Conservation (phyloP, 352 stramenopile genomes). For the Phytophthora macrochlamydospora region DNA sequence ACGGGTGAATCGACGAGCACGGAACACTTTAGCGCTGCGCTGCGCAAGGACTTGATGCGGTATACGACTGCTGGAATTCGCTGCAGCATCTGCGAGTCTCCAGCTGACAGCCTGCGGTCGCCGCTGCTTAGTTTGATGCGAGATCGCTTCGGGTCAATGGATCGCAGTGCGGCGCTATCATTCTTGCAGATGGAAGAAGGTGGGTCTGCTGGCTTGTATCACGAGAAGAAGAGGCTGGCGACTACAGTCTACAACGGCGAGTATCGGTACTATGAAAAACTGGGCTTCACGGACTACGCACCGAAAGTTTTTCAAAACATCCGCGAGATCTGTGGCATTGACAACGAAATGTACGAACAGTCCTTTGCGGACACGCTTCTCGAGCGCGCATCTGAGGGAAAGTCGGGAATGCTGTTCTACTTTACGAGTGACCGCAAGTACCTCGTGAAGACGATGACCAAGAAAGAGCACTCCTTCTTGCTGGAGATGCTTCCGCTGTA, state of each 20-base stretch:
- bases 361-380: slow-evolving; percentile 86
- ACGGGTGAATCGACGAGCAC: slow-evolving; percentile 45
- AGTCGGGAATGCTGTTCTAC: slow-evolving; percentile 90
- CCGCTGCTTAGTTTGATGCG: slow-evolving; percentile 44
- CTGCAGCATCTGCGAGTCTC: slow-evolving; percentile 73
- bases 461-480: slow-evolving; percentile 86
- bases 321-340: slow-evolving; percentile 75
- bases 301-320: slow-evolving; percentile 87
- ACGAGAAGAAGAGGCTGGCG: slow-evolving; percentile 82
- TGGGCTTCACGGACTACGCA: slow-evolving; percentile 88
- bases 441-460: slow-evolving; percentile 90
- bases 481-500: slow-evolving; percentile 82
- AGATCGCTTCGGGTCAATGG: slow-evolving; percentile 41
- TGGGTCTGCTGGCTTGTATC: slow-evolving; percentile 62
- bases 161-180: slow-evolving; percentile 50
- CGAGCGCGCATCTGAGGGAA: slow-evolving; percentile 83
- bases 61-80: slow-evolving; percentile 87
- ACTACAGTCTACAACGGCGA: slow-evolving; percentile 86
- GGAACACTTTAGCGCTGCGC: slow-evolving; percentile 79
- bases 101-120: slow-evolving; percentile 47
- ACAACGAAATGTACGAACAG: slow-evolving; percentile 80
- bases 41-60: slow-evolving; percentile 86
- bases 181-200: slow-evolving; percentile 72
- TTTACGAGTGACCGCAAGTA: slow-evolving; percentile 88
- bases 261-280: slow-evolving; percentile 86